Evolutionary conservation across 495 filamentous ascomycete genomes (phyloP).

Genomic region (Elasticomyces elasticus): DNA sequence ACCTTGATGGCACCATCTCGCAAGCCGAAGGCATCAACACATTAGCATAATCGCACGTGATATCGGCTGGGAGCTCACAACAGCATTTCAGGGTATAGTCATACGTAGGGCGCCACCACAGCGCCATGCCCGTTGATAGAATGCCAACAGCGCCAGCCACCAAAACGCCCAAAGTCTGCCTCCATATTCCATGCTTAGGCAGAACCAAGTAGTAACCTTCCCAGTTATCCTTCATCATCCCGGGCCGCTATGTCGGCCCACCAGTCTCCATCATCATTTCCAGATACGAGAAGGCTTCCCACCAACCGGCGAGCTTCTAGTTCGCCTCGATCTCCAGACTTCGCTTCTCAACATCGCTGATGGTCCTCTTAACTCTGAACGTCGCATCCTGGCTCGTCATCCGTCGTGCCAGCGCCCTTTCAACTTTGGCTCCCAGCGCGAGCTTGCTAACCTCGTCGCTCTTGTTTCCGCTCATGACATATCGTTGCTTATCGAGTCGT

Average conservation of each 20-base stretch:
- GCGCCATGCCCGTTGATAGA: not conserved
- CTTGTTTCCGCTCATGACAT: conserved; percentile 72
- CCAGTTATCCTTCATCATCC: not conserved
- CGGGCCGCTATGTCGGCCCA: not conserved
- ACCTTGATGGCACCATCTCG: not conserved
- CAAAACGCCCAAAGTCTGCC: not conserved
- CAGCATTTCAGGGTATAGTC: conserved; percentile 4
- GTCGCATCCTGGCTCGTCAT: conserved; percentile 89
- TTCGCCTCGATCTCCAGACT: conserved; percentile 20
- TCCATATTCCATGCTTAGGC: not conserved
- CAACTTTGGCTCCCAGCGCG: conserved; percentile 85
- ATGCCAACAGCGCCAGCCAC: not conserved
- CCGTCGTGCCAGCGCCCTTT: conserved; percentile 78
- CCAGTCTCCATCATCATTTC: not conserved
- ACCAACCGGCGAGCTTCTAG: conserved; percentile 3
- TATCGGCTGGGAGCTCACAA: not conserved
- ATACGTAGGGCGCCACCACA: not conserved
- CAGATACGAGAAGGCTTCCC: not conserved
- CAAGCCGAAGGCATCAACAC: not conserved
- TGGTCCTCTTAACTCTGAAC: conserved; percentile 38
- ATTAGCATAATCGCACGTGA: not conserved
- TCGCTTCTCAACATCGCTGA: conserved; percentile 16
- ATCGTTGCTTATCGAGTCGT: conserved; percentile 73
- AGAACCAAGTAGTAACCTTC: not conserved
- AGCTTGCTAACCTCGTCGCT: conserved; percentile 77